These are phyloP conservation scores for Rhypophila decipiens DNA, from an alignment of 495 filamentous ascomycete genomes.

Conservation along the genomic window DNA sequence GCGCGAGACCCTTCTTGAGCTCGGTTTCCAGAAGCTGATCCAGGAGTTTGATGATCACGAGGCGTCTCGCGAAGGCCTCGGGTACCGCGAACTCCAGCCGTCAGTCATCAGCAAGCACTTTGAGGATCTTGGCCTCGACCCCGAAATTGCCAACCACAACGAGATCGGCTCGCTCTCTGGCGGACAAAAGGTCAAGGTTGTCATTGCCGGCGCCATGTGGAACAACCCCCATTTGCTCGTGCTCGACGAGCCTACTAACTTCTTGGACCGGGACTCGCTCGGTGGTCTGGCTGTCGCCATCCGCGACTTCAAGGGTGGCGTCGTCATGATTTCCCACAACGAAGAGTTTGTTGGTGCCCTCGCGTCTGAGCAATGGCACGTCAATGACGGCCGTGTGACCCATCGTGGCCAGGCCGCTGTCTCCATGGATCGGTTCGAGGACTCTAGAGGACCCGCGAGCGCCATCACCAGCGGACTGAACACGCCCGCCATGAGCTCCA, in stretches of 20 bases:
- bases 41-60: constrained; percentile 99
- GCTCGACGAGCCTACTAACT: constrained; percentile 98
- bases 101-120: constrained; percentile 96
- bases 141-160: constrained; percentile 98
- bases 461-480: constrained; percentile 45
- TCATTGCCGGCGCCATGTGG: constrained; percentile 97
- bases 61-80: constrained; percentile 92
- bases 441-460: constrained; percentile 56
- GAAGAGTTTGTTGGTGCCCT: constrained; percentile 96
- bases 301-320: constrained; percentile 94
- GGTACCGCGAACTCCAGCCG: constrained; percentile 86
- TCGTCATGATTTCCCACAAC: constrained; percentile 99
- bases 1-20: constrained; percentile 79
- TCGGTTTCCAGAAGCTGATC: constrained; percentile 85
- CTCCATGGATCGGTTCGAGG: constrained; percentile 78
- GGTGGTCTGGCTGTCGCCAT: constrained; percentile 94
- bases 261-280: constrained; percentile 94
- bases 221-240: constrained; percentile 97
- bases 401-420: constrained; percentile 72
- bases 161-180: constrained; percentile 94
- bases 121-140: constrained; percentile 90
- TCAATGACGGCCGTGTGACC: constrained; percentile 78
- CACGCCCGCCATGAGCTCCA: constrained; percentile 24
- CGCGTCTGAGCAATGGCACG: constrained; percentile 90
- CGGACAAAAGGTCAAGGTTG: constrained; percentile 99